Percentiles rank a stretch among this genome's conserved stretches.
These are phyloP conservation scores for Conticribra weissflogii DNA, from an alignment of 108 stramenopile genomes.

Conservation along the genomic window DNA sequence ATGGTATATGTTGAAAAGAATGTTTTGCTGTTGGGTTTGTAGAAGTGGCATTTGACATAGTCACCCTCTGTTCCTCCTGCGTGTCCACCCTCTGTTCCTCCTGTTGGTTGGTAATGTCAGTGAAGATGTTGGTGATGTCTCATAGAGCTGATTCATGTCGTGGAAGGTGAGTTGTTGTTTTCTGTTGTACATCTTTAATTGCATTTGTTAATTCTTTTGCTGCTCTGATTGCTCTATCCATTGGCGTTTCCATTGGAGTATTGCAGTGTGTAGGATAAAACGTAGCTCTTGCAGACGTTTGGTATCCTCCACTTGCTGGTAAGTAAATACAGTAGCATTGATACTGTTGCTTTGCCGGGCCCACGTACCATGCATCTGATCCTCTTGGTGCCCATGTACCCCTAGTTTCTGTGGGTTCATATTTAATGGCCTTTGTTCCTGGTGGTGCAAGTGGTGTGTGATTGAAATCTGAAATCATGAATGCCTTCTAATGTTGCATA, in stretches of 20 bases:
- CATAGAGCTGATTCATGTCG: too few relatives aligned
- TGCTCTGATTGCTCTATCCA: neutral
- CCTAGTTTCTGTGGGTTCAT: constrained; percentile 4
- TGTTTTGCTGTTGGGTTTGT: too few relatives aligned
- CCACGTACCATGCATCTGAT: constrained; percentile 39
- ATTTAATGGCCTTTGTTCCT: constrained; percentile 9
- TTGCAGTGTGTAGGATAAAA: constrained; percentile 12
- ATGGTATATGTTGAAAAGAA: too few relatives aligned
- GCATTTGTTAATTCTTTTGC: neutral
- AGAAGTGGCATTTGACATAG: too few relatives aligned
- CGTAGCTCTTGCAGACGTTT: constrained; percentile 21
- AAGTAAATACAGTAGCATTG: constrained; percentile 8
- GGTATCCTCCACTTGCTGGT: neutral
- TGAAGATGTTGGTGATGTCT: too few relatives aligned
- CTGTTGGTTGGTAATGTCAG: too few relatives aligned
- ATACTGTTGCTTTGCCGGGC: constrained; percentile 28
- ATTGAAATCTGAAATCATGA: constrained; percentile 7
- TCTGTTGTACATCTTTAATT: neutral
- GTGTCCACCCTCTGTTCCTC: too few relatives aligned
- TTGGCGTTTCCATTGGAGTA: neutral
- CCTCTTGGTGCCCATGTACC: constrained; percentile 12
- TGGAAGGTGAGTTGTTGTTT: too few relatives aligned
- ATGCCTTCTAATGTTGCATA: constrained; percentile 27
- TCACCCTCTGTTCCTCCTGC: too few relatives aligned
- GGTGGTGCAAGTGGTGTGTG: neutral